These are phyloP conservation scores for Xylariaceae sp. DNA, from an alignment of 2,329 filamentous ascomycete genomes.

Conservation along the genomic window DNA sequence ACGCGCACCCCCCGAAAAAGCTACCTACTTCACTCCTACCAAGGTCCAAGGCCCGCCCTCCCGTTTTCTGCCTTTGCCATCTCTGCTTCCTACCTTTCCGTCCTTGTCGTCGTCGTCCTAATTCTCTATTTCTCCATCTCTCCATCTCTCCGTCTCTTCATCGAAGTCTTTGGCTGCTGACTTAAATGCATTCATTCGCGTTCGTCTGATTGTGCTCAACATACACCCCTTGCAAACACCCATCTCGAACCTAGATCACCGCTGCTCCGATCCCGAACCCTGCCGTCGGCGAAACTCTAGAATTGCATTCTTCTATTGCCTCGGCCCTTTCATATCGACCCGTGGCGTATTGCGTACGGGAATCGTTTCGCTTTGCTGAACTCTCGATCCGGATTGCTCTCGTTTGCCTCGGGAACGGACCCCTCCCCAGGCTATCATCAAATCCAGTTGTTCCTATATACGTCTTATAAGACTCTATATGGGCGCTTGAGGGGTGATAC, in stretches of 20 bases:
- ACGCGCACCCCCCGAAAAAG: constrained; percentile 18
- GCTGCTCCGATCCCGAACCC: neutral
- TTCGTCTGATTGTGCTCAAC: constrained; percentile 4
- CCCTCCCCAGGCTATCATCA: neutral
- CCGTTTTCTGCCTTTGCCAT: neutral
- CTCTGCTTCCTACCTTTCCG: neutral
- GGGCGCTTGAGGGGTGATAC: constrained; percentile 1
- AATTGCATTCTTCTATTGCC: neutral
- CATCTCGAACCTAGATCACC: constrained; percentile 1
- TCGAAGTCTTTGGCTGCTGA: neutral
- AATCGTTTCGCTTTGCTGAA: neutral
- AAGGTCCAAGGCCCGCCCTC: constrained; percentile 9
- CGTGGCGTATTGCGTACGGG: neutral
- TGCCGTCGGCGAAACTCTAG: neutral
- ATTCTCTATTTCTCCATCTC: neutral
- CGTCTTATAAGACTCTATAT: neutral
- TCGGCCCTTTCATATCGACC: neutral
- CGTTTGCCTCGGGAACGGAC: neutral
- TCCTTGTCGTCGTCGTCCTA: constrained; percentile 2
- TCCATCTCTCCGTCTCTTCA: constrained; percentile 3
- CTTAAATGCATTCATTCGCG: constrained; percentile 6
- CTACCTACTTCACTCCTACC: neutral
- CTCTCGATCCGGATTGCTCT: neutral
- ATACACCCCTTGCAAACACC: neutral
- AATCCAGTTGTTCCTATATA: constrained; percentile 4